Evolutionary conservation across 176 grass and related monocot species (phyloP).

Genomic region (Avena sativa): DNA sequence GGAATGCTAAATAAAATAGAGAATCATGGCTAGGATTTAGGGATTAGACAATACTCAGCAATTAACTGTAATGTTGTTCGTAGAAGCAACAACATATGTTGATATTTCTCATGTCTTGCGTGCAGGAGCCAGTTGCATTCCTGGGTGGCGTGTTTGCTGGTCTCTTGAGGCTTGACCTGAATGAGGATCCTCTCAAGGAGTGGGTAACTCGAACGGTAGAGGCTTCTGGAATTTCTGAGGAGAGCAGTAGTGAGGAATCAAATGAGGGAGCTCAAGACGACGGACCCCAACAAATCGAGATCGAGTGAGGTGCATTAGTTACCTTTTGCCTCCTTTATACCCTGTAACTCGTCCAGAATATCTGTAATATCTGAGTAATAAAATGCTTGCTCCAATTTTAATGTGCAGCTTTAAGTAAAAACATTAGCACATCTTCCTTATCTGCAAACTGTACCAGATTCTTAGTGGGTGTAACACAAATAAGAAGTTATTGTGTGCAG

Average conservation of each 20-base stretch:
- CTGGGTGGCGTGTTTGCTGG: conserved; percentile 94
- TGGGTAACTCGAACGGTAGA: conserved; percentile 82
- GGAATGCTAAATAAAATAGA: neutral
- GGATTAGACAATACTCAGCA: neutral
- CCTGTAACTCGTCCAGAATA: conserved; percentile 32
- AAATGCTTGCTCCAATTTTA: conserved; percentile 3
- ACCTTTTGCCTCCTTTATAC: conserved; percentile 27
- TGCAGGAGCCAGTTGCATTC: conserved; percentile 93
- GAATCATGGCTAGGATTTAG: neutral
- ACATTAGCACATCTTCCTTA: neutral
- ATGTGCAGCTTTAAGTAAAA: conserved; percentile 32
- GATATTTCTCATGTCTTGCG: neutral
- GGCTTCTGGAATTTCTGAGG: conserved; percentile 75
- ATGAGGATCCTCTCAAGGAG: conserved; percentile 95
- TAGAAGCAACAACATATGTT: neutral
- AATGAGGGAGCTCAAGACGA: conserved; percentile 59
- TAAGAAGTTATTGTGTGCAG: too few relatives aligned
- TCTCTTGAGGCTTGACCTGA: conserved; percentile 89
- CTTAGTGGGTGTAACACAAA: neutral
- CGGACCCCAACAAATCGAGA: conserved; percentile 84
- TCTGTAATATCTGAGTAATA: conserved; percentile 27
- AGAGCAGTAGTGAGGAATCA: conserved; percentile 46
- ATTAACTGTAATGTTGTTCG: neutral
- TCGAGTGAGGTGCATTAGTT: conserved; percentile 68
- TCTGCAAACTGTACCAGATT: neutral